Evolutionary conservation across 2,329 filamentous ascomycete genomes (phyloP).

Genomic region (Penicillium sclerotigenum): DNA sequence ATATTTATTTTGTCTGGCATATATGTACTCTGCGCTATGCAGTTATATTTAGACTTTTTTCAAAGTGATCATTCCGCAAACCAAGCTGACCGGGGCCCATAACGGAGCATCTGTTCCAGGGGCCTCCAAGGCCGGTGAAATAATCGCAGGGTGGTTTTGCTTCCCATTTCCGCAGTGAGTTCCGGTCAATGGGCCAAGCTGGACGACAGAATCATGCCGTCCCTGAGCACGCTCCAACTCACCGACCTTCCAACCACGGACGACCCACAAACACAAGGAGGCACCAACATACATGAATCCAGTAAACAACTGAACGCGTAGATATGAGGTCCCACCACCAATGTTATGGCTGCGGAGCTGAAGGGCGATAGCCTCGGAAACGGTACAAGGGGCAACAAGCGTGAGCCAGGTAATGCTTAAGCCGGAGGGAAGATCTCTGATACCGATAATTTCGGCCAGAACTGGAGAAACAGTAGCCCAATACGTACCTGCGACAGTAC

Average conservation of each 20-base stretch:
- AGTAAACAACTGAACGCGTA: slow-evolving; percentile 53
- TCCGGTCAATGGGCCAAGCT: slow-evolving; percentile 16
- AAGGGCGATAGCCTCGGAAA: slow-evolving; percentile 57
- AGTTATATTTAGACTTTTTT: slow-evolving; percentile 27
- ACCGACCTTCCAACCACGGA: slow-evolving; percentile 42
- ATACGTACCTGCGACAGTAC: slow-evolving; percentile 59
- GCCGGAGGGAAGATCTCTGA: slow-evolving; percentile 55
- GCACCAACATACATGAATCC: slow-evolving; percentile 60
- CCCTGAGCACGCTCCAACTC: slow-evolving; percentile 24
- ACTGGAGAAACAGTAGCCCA: slow-evolving; percentile 59
- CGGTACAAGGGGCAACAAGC: slow-evolving; percentile 52
- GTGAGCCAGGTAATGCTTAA: slow-evolving; percentile 60
- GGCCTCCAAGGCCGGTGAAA: neutral
- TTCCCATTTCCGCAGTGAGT: slow-evolving; percentile 10
- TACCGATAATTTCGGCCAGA: slow-evolving; percentile 59
- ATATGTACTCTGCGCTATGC: neutral
- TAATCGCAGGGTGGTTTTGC: slow-evolving; percentile 2
- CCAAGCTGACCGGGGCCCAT: slow-evolving; percentile 29
- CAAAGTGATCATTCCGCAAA: slow-evolving; percentile 32
- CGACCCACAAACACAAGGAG: slow-evolving; percentile 47
- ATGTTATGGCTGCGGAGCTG: slow-evolving; percentile 48
- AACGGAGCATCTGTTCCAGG: slow-evolving; percentile 7
- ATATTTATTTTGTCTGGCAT: neutral
- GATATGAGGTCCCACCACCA: slow-evolving; percentile 31
- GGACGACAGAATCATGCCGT: slow-evolving; percentile 9